Percentiles rank a stretch among this genome's conserved stretches.
Evolutionary conservation across 2,329 filamentous ascomycete genomes (phyloP).

Genomic region (Kalmusia sp.): DNA sequence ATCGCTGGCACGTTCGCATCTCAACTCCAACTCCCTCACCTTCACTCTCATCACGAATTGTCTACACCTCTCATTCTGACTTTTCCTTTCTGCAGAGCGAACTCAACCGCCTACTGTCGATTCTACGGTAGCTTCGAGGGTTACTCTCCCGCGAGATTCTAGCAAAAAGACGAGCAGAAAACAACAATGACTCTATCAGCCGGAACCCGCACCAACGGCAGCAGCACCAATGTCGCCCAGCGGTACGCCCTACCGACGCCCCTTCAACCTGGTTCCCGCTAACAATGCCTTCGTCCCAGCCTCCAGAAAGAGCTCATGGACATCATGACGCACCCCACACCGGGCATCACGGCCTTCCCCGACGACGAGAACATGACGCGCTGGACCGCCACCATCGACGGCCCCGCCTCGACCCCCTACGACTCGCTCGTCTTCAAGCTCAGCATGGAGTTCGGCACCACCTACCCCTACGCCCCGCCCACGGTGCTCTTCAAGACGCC

Average conservation of each 20-base stretch:
- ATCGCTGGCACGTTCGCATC: not conserved
- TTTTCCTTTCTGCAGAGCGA: not conserved
- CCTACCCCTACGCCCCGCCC: constrained; percentile 91
- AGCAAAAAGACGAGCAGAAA: not conserved
- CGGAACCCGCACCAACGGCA: constrained; percentile 31
- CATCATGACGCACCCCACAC: constrained; percentile 93
- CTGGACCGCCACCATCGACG: constrained; percentile 94
- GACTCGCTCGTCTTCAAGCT: constrained; percentile 89
- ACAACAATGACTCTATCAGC: constrained; percentile 36
- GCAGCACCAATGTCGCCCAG: constrained; percentile 55
- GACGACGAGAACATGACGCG: constrained; percentile 83
- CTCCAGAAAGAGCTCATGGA: constrained; percentile 98
- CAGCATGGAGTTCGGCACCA: constrained; percentile 85
- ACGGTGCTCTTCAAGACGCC: constrained; percentile 97
- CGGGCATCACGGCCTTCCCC: constrained; percentile 94
- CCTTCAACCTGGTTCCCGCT: constrained; percentile 9
- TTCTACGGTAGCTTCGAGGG: not conserved
- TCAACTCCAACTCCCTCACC: not conserved
- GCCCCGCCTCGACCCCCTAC: constrained; percentile 91
- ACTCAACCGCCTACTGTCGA: not conserved
- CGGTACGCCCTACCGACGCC: constrained; percentile 45
- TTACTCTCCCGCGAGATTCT: not conserved
- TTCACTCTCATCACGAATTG: not conserved
- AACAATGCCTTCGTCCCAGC: constrained; percentile 55
- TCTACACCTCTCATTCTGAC: not conserved